Percentiles rank a stretch among this genome's conserved stretches.
phyloP scores from a whole-genome alignment of 2,329 filamentous ascomycete genomes.

The Botrytis porri region DNA sequence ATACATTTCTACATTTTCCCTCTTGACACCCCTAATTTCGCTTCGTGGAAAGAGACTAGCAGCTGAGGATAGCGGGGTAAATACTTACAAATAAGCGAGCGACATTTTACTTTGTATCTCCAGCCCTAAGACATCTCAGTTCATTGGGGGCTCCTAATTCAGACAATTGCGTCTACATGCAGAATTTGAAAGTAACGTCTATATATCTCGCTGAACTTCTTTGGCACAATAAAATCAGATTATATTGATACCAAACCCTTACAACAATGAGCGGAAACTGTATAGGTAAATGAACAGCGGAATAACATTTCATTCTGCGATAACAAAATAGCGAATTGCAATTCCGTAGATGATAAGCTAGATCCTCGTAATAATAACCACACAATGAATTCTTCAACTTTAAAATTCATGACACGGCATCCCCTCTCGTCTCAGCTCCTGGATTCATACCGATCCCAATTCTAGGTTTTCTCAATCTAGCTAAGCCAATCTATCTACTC shows the following conservation, averaged over 20 bases:
- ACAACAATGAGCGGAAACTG: neutral
- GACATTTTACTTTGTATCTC: neutral
- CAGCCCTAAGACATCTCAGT: neutral
- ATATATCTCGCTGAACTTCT: neutral
- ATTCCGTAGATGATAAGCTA: neutral
- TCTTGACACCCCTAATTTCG: neutral
- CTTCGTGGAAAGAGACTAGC: neutral
- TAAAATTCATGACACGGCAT: neutral
- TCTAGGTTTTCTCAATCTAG: neutral
- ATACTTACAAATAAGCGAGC: neutral
- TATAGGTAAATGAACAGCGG: neutral
- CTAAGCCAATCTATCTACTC: neutral
- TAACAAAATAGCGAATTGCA: neutral
- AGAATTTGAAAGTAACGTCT: fast-evolving
- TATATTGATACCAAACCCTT: neutral
- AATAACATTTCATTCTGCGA: neutral
- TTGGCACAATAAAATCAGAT: neutral
- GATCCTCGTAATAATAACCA: neutral
- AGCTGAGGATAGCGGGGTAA: neutral
- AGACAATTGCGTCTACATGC: neutral
- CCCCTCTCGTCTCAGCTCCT: neutral
- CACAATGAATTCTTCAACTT: neutral
- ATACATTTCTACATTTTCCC: neutral
- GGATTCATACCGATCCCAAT: too few species aligned
- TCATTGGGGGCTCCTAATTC: neutral